Evolutionary conservation across 2,329 filamentous ascomycete genomes (phyloP).

Genomic region (Aspergillus costaricaensis): DNA sequence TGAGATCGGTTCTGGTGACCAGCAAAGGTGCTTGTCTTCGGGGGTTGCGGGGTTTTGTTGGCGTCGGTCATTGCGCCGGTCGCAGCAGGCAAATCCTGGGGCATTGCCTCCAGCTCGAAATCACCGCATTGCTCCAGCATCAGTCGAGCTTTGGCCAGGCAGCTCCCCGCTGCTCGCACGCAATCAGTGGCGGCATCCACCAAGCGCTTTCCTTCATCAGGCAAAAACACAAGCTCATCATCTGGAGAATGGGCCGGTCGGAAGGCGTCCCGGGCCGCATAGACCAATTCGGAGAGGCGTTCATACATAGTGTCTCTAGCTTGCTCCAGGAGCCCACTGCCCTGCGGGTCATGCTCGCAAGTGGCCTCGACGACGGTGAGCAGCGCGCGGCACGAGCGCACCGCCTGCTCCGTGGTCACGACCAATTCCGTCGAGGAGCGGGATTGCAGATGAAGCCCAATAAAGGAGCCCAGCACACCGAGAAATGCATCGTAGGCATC

Average conservation of each 20-base stretch:
- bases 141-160: conserved; percentile 80
- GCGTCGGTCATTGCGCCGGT: conserved; percentile 17
- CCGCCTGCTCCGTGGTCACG: conserved; percentile 78
- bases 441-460: conserved; percentile 91
- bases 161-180: conserved; percentile 87
- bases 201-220: conserved; percentile 73
- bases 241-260: conserved; percentile 67
- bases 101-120: conserved; percentile 70
- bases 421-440: conserved; percentile 83
- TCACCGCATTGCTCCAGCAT: conserved; percentile 88
- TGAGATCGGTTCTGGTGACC: conserved; percentile 22
- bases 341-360: conserved; percentile 72
- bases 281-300: conserved; percentile 76
- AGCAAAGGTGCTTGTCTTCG: conserved; percentile 17
- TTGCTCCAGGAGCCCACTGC: conserved; percentile 65
- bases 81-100: conserved; percentile 45
- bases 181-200: conserved; percentile 80
- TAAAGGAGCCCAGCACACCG: conserved; percentile 88
- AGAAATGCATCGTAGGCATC: conserved; percentile 84
- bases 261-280: conserved; percentile 78
- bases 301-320: conserved; percentile 77
- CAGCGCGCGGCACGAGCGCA: conserved; percentile 76
- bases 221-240: conserved; percentile 75
- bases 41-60: conserved; percentile 25
- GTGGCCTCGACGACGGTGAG: conserved; percentile 80